Base-by-base conservation (phyloP, 2,329 filamentous ascomycete species). In the Nothophaeocryptopus gaeumannii region DNA sequence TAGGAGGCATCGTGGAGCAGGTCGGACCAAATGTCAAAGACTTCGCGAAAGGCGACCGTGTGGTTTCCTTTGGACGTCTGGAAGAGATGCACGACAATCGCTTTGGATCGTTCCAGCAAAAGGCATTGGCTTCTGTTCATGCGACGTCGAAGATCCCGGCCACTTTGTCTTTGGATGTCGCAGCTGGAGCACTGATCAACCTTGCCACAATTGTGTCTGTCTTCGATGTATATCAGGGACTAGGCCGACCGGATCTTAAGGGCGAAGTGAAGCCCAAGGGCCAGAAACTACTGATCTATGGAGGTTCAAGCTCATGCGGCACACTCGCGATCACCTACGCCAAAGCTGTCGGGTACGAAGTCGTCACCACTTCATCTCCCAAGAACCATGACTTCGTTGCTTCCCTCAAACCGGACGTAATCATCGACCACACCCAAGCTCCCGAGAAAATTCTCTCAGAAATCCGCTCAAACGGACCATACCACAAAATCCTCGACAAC, bases 281-380 rank as follows among this genome's bases (percentile, higher is more conserved):
- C 8, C 63, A 67, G 31, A 67, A 67, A 5, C 65, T 80, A 33
- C 60, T 80, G 33, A 61, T 80, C 44, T 80, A 78, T 77, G 77
- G 78, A 29, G 78, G 75, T 1, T 71, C 71, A 5, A 75, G 75
- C 14, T 78, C 74, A 16, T 77, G 80, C 1, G 78, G 78, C 7
- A 68, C 75, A 47, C 76, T 70, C 51, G 66, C 69, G 1, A 62
- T 80, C 20, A 73, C 79, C 55, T 49, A 78, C 11, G 78, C 71
- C 5, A 73, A 74, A 0, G 73, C 76, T 10, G 77, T 75, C 32
- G 63, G 63, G 5, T 75, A 79, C 38, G 56, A 59, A 8, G 68
- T 72, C 20, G 57, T 70, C 29, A 60, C 64, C 1, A 70, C 68
- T 1, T 63, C 67, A 1, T 66, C 64, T 5, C 48, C 57, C 1